A percentile compares a stretch with the other conserved stretches of the same genome.
Conservation (phyloP, 2,329 filamentous ascomycete species). For the Xylaria sp. region DNA sequence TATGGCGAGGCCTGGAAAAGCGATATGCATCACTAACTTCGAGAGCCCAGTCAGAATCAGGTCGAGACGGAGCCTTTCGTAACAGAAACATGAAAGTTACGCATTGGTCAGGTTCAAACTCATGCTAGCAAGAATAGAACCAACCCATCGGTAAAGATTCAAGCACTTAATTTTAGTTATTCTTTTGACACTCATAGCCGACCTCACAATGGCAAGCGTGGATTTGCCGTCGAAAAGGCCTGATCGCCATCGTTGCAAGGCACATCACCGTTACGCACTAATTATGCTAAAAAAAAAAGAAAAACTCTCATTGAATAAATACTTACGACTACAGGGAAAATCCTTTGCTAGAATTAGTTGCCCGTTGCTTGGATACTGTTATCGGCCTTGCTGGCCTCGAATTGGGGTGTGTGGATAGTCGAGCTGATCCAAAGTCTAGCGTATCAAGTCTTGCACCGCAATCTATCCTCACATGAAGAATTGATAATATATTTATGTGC, state of each 20-base stretch:
- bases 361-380: neutral
- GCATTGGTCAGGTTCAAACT: neutral
- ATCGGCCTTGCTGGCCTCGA: neutral
- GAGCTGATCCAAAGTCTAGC: neutral
- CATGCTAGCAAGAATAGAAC: neutral
- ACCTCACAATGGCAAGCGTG: neutral
- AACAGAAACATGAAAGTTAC: neutral
- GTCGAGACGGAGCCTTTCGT: neutral
- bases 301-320: neutral
- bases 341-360: neutral
- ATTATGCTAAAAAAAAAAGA: neutral
- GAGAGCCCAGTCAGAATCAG: neutral
- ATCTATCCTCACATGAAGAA: neutral
- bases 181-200: neutral
- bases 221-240: neutral
- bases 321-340: neutral
- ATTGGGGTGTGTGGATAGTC: neutral
- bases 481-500: neutral
- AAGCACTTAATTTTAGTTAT: neutral
- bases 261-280: neutral
- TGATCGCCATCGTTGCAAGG: neutral
- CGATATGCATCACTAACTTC: neutral
- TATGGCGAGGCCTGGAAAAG: neutral
- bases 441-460: neutral
- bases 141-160: neutral